A percentile compares a stretch with the other conserved stretches of the same genome.
Conservation (phyloP, 2,329 filamentous ascomycete genomes). For the Colletotrichum simmondsii region DNA sequence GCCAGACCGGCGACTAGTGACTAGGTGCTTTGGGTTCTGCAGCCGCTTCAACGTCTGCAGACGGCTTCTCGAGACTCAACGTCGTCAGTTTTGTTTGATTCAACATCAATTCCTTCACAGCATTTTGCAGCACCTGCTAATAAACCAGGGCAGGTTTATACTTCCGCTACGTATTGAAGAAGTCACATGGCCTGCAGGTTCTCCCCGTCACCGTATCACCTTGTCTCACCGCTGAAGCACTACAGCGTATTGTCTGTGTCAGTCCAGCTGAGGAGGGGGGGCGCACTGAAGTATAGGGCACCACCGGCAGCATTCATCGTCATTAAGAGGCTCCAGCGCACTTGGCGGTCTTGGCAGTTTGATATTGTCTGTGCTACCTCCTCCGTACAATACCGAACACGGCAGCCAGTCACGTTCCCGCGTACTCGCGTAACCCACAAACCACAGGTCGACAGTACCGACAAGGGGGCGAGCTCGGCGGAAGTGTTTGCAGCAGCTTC, state of each 20-base stretch:
- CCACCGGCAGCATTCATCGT: neutral
- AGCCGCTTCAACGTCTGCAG: neutral
- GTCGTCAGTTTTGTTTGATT: neutral
- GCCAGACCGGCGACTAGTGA: neutral
- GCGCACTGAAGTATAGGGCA: neutral
- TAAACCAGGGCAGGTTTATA: neutral
- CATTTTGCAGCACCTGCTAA: neutral
- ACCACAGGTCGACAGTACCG: neutral
- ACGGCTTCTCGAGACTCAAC: neutral
- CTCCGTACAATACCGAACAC: neutral
- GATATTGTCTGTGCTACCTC: conserved; percentile 19
- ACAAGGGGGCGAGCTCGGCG: conserved; percentile 3
- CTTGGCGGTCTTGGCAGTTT: conserved; percentile 29
- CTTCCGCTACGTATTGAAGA: neutral
- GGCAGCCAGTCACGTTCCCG: conserved; percentile 18
- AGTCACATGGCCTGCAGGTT: conserved; percentile 14
- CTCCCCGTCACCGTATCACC: conserved; percentile 21
- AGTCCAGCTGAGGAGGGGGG: neutral
- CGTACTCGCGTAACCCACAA: conserved; percentile 18
- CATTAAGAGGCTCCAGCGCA: conserved; percentile 23
- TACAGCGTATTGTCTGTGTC: conserved; percentile 9
- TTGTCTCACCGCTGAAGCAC: conserved; percentile 17
- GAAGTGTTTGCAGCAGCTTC: conserved; percentile 21
- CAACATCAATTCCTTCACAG: neutral
- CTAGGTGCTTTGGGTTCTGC: neutral